Conservation (phyloP, 2,329 filamentous ascomycete genomes). For the Ophiostoma piceae region DNA sequence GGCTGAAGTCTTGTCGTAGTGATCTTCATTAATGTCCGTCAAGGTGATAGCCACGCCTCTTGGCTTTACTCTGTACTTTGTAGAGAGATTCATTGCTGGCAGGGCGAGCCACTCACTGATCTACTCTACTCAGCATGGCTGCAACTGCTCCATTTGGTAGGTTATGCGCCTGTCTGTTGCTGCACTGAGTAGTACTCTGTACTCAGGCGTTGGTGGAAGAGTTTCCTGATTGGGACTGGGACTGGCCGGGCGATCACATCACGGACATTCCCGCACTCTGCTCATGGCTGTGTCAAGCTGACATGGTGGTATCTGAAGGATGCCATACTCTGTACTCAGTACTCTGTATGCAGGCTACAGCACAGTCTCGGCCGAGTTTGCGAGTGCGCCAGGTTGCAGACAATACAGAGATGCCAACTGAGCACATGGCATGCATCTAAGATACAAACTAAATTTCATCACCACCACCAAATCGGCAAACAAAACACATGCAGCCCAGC, state of each 20-base stretch:
- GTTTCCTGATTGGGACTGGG: background rate
- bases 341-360: no score
- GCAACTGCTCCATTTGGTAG: background rate
- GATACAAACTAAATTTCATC: background rate
- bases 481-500: background rate
- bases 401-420: no score
- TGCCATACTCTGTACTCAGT: no score
- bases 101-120: background rate
- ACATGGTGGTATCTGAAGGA: no score
- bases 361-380: background rate
- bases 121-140: background rate
- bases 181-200: background rate
- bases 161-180: conserved; percentile 2
- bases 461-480: background rate
- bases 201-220: background rate
- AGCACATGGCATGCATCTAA: no score
- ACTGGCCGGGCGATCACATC: background rate
- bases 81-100: background rate
- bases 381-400: background rate
- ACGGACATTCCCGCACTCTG: background rate
- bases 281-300: no score
- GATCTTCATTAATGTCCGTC: no score
- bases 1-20: background rate
- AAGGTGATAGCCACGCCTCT: no score
- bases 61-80: no score